Conservation (phyloP, 441 rosid genomes). For the Populus tomentosa region DNA sequence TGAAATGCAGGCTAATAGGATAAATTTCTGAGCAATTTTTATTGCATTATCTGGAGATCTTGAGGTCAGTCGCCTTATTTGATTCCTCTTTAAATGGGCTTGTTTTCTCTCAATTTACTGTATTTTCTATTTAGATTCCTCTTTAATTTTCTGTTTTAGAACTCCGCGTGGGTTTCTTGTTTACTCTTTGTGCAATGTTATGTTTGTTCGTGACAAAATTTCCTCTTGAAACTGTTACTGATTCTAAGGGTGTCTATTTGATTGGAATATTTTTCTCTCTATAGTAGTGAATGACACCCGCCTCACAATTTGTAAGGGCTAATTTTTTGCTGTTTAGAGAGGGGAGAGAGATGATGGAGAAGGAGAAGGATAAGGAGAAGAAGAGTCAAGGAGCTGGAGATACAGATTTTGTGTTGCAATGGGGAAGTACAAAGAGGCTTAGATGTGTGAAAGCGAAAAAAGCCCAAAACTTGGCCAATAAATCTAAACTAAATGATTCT, state of each 20-base stretch:
- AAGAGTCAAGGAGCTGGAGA: slow-evolving; percentile 48
- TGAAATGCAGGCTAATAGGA: slow-evolving; percentile 31
- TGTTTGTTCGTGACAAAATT: neutral
- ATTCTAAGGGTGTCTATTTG: neutral
- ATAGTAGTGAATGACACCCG: neutral
- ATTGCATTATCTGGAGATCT: slow-evolving; percentile 35
- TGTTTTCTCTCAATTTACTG: too few relatives aligned
- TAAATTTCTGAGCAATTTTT: slow-evolving; percentile 1
- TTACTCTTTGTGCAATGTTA: neutral
- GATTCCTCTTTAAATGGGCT: too few relatives aligned
- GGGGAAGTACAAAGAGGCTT: slow-evolving; percentile 87
- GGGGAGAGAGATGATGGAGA: slow-evolving; percentile 21
- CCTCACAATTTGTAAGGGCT: neutral
- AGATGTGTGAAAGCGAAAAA: slow-evolving; percentile 73
- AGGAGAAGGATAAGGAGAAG: slow-evolving; percentile 27
- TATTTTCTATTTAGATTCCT: too few relatives aligned
- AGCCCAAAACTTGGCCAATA: slow-evolving; percentile 42
- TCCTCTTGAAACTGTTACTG: neutral
- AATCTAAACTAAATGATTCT: slow-evolving; percentile 36
- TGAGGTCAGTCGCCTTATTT: slow-evolving; percentile 32
- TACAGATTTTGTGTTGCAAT: slow-evolving; percentile 75
- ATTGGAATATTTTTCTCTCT: neutral
- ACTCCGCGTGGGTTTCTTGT: neutral
- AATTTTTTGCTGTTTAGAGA: slow-evolving; percentile 9
- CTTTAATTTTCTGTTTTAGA: too few relatives aligned